Evolutionary conservation across 768 basidiomycete species (phyloP), one percentile per base, ranked within the genome.

Genomic region (Naganishia onofrii): DNA sequence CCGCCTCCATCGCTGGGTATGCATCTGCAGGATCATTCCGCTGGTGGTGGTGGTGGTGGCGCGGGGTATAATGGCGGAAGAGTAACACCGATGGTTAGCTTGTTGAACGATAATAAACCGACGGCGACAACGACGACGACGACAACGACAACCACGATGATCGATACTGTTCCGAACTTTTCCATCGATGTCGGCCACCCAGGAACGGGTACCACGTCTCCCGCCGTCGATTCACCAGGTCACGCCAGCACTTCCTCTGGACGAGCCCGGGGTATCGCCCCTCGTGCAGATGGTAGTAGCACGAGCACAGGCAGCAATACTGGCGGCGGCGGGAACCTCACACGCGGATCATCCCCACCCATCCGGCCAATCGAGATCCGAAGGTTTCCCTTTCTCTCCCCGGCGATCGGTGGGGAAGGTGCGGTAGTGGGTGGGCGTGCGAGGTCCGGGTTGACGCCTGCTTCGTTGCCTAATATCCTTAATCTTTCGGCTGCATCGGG

Each of bases 291-390:
- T 23, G 60, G 12, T 4, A 29, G 60, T 17, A 63, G 42, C 15
- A 28, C 36, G 23, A 63, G 57, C 36, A 58, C 48, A 23, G 48
- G 48, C 12, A 51, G n/a, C 34, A 58, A 36, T 38, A 38, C 2
- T 12, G 34, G 34, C 34, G 34, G 34, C 34, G 34, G 34, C 34
- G 34, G 42, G 7, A 63, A 44, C 21, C 60, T 2, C 2, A 63
- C 26, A 17, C 60, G 60, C 5, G 60, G 60, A 19, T 42, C 60
- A 3, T 21, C 60, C 38, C 60, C 60, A 0, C 60, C 60, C 23
- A 63, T 63, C 36, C 60, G 60, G 15, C 60, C 60, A 23, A 42
- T 63, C 26, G 60, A 63, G 60, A 44, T 63, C 13, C 23, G 23
- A 4, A 31, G 60, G 23, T 63, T 63, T n/a, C 60, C 60, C 9